These are phyloP conservation scores for Botryotinia convoluta DNA, from an alignment of 2,329 filamentous ascomycete species.

Conservation along the genomic window DNA sequence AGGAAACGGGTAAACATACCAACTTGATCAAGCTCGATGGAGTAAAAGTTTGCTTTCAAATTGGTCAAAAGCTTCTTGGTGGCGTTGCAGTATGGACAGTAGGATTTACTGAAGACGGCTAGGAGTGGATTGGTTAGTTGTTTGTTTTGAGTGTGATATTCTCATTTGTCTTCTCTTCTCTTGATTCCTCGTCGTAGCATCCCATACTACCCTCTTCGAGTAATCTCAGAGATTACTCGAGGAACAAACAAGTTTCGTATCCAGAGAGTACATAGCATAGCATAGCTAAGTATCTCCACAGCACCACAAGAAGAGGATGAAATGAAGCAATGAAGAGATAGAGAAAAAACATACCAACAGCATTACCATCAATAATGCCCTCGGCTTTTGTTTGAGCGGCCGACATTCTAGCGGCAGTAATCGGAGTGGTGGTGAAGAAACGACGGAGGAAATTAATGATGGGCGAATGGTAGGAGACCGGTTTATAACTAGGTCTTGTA, in stretches of 20 bases:
- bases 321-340: too few species aligned
- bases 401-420: constrained; percentile 69
- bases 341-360: constrained; percentile 61
- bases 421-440: constrained; percentile 62
- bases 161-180: too few species aligned
- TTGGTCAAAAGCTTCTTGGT: constrained; percentile 73
- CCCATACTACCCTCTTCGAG: too few species aligned
- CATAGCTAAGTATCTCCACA: too few species aligned
- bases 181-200: background rate
- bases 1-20: constrained; percentile 46
- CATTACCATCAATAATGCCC: constrained; percentile 82
- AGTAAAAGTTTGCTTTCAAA: constrained; percentile 67
- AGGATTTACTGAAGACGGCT: constrained; percentile 97
- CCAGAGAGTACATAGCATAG: too few species aligned
- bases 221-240: background rate
- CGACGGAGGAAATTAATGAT: constrained; percentile 66
- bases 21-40: constrained; percentile 81
- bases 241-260: too few species aligned
- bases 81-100: constrained; percentile 87
- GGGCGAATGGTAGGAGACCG: constrained; percentile 29
- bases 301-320: background rate
- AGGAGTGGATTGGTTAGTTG: background rate
- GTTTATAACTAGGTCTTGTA: constrained; percentile 12
- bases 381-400: constrained; percentile 81
- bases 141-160: background rate